These are phyloP conservation scores for Goniomonas avonlea DNA, from an alignment of 78 protist species.

Conservation along the genomic window DNA sequence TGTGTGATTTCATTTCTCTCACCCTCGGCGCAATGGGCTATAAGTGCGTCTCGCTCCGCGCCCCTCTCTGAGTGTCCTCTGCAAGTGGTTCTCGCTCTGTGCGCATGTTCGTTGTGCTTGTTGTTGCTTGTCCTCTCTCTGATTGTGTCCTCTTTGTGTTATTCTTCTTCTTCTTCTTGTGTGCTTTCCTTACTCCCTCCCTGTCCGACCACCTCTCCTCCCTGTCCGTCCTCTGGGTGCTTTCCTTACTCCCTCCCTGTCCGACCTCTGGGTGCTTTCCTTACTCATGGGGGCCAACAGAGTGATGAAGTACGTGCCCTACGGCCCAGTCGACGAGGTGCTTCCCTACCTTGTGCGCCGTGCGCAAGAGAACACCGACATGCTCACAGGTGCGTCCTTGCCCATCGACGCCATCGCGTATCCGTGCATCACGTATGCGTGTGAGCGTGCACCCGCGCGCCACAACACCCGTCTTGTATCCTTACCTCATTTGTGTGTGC, in stretches of 20 bases:
- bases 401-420: no score
- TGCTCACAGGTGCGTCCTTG: not conserved
- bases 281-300: not conserved
- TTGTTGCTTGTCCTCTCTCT: no score
- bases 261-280: not conserved
- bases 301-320: slow-evolving; percentile 66
- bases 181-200: not conserved
- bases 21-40: not conserved
- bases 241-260: not conserved
- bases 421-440: no score
- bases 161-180: no score
- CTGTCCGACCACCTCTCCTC: slow-evolving; percentile 56
- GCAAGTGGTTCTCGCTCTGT: no score
- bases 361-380: slow-evolving; percentile 56
- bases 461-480: no score
- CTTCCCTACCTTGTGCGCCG: slow-evolving; percentile 66
- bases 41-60: no score
- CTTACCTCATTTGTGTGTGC: no score
- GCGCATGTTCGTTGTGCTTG: no score
- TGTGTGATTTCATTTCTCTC: slow-evolving; percentile 5
- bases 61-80: no score
- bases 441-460: no score
- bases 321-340: slow-evolving; percentile 67
- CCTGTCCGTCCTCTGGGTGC: slow-evolving; percentile 15
- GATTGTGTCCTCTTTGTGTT: no score